phyloP scores from a whole-genome alignment of 2,329 filamentous ascomycete genomes.

The Cladorrhinum sp. region DNA sequence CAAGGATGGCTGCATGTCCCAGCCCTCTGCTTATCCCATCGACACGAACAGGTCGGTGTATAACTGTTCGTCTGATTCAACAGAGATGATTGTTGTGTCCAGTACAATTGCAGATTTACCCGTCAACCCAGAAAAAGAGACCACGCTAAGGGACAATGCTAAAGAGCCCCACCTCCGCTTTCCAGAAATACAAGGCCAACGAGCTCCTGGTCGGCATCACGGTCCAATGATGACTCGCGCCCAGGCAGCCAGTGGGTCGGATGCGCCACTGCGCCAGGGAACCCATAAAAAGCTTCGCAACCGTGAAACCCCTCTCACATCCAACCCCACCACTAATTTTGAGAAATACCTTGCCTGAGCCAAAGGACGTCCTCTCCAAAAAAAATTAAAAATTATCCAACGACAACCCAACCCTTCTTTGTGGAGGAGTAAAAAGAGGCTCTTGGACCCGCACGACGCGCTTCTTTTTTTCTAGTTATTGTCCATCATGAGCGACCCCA shows the following conservation, averaged over 20 bases:
- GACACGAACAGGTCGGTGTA: not conserved
- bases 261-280: constrained; percentile 15
- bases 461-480: constrained; percentile 18
- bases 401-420: constrained; percentile 8
- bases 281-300: constrained; percentile 23
- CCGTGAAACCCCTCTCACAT: constrained; percentile 26
- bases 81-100: not conserved
- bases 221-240: constrained; percentile 15
- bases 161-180: not conserved
- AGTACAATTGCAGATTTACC: not conserved
- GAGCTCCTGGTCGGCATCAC: constrained; percentile 3
- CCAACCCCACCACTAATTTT: constrained; percentile 28
- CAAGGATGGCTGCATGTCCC: not conserved
- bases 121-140: not conserved
- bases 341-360: constrained; percentile 11
- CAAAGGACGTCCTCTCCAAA: constrained; percentile 9
- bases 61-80: not conserved
- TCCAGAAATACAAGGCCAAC: constrained; percentile 7
- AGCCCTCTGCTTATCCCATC: not conserved
- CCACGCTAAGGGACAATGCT: not conserved
- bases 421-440: constrained; percentile 22
- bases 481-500: constrained; percentile 74
- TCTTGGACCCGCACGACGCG: constrained; percentile 25
- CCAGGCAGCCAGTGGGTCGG: constrained; percentile 15
- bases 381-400: constrained; percentile 10